These are phyloP conservation scores for Esteya vermicola DNA, from an alignment of 2,329 filamentous ascomycete species.

Conservation along the genomic window DNA sequence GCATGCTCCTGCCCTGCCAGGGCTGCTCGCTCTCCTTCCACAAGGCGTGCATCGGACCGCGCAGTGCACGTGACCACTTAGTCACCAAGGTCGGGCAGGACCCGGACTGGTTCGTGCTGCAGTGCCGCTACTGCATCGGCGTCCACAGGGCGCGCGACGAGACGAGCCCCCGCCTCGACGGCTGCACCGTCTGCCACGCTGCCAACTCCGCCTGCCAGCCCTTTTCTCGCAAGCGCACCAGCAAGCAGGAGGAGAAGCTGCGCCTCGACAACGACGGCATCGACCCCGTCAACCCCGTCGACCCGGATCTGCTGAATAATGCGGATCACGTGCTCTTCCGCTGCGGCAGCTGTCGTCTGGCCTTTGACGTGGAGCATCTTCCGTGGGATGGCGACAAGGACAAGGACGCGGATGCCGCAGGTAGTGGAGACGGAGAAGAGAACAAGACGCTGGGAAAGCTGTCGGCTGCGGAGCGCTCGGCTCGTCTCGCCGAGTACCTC, in stretches of 20 bases:
- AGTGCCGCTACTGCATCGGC: constrained; percentile 77
- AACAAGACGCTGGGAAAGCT: no score
- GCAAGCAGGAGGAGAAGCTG: constrained; percentile 71
- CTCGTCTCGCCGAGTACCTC: constrained; percentile 59
- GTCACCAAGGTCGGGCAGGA: constrained; percentile 81
- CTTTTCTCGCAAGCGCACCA: constrained; percentile 58
- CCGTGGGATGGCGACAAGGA: constrained; percentile 27
- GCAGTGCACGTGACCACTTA: constrained; percentile 66
- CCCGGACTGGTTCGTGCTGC: constrained; percentile 65
- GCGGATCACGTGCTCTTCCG: constrained; percentile 66
- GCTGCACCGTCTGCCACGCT: constrained; percentile 56
- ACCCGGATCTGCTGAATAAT: constrained; percentile 57
- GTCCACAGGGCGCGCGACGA: constrained; percentile 52
- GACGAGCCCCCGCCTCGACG: constrained; percentile 53
- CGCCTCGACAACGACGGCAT: constrained; percentile 64
- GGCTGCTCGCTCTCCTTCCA: constrained; percentile 80
- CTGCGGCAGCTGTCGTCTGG: constrained; percentile 61
- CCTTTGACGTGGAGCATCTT: constrained; percentile 75
- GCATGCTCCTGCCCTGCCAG: constrained; percentile 72
- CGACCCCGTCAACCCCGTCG: constrained; percentile 59
- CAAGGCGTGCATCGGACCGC: constrained; percentile 63
- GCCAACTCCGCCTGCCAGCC: constrained; percentile 56
- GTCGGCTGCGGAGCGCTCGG: constrained; percentile 34
- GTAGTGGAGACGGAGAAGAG: constrained; percentile 5
- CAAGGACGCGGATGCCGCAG: constrained; percentile 9